Evolutionary conservation across 352 stramenopile genomes (phyloP), one percentile per base, ranked within the genome.

Genomic region (Thalassiosira hispida): DNA sequence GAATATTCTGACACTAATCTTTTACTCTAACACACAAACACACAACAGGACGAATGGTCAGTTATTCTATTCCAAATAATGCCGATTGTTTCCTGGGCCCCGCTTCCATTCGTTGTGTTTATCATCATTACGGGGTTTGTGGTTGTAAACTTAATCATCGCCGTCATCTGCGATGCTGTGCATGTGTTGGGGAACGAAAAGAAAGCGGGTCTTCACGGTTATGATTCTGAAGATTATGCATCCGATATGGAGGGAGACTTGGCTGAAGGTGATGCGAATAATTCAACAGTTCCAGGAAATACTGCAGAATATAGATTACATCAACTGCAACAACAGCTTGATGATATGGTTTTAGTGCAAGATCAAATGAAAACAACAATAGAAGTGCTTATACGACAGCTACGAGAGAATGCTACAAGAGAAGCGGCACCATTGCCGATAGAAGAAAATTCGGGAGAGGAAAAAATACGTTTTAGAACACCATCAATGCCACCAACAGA

Each of bases 81-180:
- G 25, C 47, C 46, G 6, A 47, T 49, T 1, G 80, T 84, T 51
- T 42, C 27, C 25, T 89, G 79, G 79, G 64, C 82, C 18, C 84
- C 79, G 79, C 38, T 83, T 0, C 73, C 64, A 0, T 86, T 87
- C 67, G 59, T 87, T 66, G n/a, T 56, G 2, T 90, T 88, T 81
- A 81, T 90, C 27, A 77, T 88, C 23, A 81, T 85, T 29, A 83
- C 73, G 23, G 85, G 78, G 23, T 91, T 91, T 70, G 72, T 91
- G 16, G 72, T 90, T 40, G 79, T 87, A 0, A 91, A 90, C 52
- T 69, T 90, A 23, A 87, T 91, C 62, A 88, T 91, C 83, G 85
- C 85, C 20, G 82, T 91, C 12, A 91, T 91, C 74, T 91, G 85
- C 31, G 82, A 90, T 57, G 82, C 79, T 22, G 81, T 91, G 59